Conservation (phyloP, 106 monocot genomes). For the Gastrodia elata region DNA sequence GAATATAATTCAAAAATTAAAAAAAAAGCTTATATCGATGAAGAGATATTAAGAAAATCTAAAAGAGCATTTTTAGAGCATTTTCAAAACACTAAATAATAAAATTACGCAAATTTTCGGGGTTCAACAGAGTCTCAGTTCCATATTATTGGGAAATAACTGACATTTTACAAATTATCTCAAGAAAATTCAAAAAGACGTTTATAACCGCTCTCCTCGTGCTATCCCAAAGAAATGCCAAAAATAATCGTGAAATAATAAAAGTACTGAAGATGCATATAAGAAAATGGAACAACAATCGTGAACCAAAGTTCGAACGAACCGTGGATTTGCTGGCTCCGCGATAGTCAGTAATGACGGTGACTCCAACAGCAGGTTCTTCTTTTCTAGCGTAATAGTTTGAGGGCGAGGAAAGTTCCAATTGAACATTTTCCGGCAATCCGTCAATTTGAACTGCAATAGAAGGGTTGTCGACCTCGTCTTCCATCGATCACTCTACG, state of each 20-base stretch:
- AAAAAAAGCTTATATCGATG: too few species aligned
- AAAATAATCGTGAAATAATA: not conserved
- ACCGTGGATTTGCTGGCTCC: slow-evolving; percentile 98
- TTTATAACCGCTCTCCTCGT: too few species aligned
- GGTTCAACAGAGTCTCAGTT: too few species aligned
- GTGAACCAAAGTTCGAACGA: not conserved
- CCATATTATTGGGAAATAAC: too few species aligned
- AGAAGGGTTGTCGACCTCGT: slow-evolving; percentile 70
- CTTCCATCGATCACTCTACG: slow-evolving; percentile 39
- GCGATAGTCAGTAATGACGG: slow-evolving; percentile 96
- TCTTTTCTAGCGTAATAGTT: not conserved
- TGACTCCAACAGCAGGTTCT: slow-evolving; percentile 66
- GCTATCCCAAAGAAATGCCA: too few species aligned
- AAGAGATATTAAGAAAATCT: too few species aligned
- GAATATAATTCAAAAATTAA: too few species aligned
- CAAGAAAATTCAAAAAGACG: too few species aligned
- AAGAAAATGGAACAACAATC: not conserved
- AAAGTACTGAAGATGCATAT: not conserved
- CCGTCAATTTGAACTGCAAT: slow-evolving; percentile 42
- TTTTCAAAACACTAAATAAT: too few species aligned
- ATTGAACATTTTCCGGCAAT: not conserved
- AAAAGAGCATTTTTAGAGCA: too few species aligned
- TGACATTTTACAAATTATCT: too few species aligned
- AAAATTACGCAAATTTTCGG: too few species aligned
- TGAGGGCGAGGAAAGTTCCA: not conserved